Evolutionary conservation across 352 stramenopile genomes (phyloP).

Genomic region (Phytophthora tubulina): DNA sequence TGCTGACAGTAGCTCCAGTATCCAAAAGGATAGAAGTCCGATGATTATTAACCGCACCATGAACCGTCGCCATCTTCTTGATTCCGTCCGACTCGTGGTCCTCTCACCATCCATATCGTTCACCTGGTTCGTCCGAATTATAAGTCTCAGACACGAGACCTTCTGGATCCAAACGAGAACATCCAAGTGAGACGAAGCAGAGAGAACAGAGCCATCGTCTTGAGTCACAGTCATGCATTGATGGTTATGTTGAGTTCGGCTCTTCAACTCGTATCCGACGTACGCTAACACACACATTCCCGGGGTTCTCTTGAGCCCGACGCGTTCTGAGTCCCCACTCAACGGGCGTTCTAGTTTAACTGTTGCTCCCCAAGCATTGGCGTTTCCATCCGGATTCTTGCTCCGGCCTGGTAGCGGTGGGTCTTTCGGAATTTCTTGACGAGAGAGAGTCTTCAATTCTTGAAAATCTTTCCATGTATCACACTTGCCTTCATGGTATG

Average conservation of each 20-base stretch:
- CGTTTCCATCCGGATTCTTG: background rate
- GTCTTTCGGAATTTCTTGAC: too few relatives aligned
- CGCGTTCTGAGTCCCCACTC: constrained; percentile 23
- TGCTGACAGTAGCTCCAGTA: constrained; percentile 31
- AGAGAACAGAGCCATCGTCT: background rate
- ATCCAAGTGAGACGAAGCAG: too few relatives aligned
- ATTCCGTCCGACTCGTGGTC: background rate
- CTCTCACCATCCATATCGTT: constrained; percentile 24
- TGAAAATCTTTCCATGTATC: too few relatives aligned
- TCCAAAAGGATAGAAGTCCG: constrained; percentile 18
- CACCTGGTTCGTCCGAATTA: too few relatives aligned
- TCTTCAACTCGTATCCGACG: constrained; percentile 9
- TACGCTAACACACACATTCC: constrained; percentile 27
- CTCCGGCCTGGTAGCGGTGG: too few relatives aligned
- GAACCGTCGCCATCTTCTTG: background rate
- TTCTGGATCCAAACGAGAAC: too few relatives aligned
- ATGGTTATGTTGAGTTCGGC: too few relatives aligned
- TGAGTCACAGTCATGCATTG: constrained; percentile 12
- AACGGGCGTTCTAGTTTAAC: too few relatives aligned
- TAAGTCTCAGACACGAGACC: too few relatives aligned
- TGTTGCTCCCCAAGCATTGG: constrained; percentile 16
- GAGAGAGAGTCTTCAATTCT: too few relatives aligned
- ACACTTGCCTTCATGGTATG: too few relatives aligned
- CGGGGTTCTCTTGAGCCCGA: constrained; percentile 12
- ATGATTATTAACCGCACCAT: constrained; percentile 27